Percentiles rank a stretch among this genome's conserved stretches.
phyloP scores from a whole-genome alignment of 108 stramenopile genomes.

The Bacterosira constricta region DNA sequence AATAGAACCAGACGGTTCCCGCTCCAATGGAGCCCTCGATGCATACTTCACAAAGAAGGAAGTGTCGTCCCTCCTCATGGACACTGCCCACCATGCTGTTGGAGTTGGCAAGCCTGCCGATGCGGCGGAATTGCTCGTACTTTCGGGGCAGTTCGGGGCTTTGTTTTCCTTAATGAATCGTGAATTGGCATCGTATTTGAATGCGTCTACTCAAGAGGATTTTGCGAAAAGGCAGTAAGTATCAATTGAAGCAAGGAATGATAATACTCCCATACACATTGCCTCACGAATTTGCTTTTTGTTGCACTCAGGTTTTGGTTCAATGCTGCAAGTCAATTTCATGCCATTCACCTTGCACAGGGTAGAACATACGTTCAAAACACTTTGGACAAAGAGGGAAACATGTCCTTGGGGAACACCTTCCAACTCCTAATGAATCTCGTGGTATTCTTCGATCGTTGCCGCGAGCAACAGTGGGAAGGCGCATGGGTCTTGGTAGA shows the following conservation, averaged over 20 bases:
- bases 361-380: constrained; percentile 59
- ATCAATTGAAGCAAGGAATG: neutral
- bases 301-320: constrained; percentile 59
- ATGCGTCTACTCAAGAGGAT: constrained; percentile 47
- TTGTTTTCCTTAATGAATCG: constrained; percentile 58
- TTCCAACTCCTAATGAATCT: constrained; percentile 72
- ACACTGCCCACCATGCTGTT: constrained; percentile 47
- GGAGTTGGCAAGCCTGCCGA: constrained; percentile 45
- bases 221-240: constrained; percentile 40
- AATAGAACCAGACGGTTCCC: constrained; percentile 41
- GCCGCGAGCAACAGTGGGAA: constrained; percentile 55
- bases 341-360: constrained; percentile 50
- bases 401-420: constrained; percentile 54
- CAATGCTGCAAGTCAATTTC: constrained; percentile 55
- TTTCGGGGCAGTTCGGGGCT: constrained; percentile 52
- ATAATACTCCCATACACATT: neutral
- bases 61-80: constrained; percentile 53
- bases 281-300: neutral
- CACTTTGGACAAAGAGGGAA: constrained; percentile 61
- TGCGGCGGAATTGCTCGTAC: constrained; percentile 54
- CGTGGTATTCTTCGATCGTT: constrained; percentile 65
- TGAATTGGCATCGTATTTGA: constrained; percentile 50
- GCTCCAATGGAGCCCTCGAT: constrained; percentile 63
- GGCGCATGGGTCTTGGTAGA: constrained; percentile 52
- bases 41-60: constrained; percentile 57